phyloP scores from a whole-genome alignment of 495 filamentous ascomycete genomes.

The Penicillium longicatenatum region DNA sequence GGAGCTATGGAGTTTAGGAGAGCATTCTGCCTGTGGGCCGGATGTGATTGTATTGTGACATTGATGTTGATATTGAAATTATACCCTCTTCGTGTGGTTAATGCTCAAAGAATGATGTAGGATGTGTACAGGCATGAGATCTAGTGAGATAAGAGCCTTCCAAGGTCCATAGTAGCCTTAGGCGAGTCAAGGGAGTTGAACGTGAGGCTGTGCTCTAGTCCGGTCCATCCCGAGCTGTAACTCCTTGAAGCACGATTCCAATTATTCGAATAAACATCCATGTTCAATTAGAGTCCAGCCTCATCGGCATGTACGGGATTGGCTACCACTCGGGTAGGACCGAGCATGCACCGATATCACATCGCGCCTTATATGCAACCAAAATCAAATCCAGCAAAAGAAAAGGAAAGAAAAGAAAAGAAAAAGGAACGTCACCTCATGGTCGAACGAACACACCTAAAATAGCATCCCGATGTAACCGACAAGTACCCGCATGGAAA shows the following conservation, averaged over 20 bases:
- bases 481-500: neutral
- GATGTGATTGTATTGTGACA: neutral
- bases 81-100: neutral
- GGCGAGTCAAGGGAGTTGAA: neutral
- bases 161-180: neutral
- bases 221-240: neutral
- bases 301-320: neutral
- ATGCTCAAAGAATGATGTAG: neutral
- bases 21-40: neutral
- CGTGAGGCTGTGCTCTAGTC: neutral
- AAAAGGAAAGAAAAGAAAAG: neutral
- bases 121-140: neutral
- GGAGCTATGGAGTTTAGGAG: conserved; percentile 13
- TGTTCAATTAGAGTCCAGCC: neutral
- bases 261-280: neutral
- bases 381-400: neutral
- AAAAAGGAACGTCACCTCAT: too few species aligned
- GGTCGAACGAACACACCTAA: neutral
- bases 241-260: neutral
- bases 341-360: neutral
- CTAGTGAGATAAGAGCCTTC: neutral
- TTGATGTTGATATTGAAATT: neutral
- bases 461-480: neutral
- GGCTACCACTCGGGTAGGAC: neutral
- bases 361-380: neutral